Percentiles rank a stretch among this genome's conserved stretches.
Conservation (phyloP, 805 yeast genomes). For the Grigorovia humatica region DNA sequence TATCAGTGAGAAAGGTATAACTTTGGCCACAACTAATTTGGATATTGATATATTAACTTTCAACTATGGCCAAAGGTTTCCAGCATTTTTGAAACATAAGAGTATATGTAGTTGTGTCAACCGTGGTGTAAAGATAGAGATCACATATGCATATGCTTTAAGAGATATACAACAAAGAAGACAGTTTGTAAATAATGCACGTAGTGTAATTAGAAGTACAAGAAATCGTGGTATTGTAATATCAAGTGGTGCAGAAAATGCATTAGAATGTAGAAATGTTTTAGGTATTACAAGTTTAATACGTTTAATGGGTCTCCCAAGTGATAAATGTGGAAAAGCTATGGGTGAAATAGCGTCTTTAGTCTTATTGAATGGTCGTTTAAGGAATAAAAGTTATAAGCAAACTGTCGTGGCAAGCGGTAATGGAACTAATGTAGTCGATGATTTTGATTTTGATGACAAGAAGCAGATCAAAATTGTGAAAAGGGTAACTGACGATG, state of each 20-base stretch:
- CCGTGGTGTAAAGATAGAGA: conserved; percentile 74
- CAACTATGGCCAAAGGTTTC: conserved; percentile 52
- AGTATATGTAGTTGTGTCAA: conserved; percentile 73
- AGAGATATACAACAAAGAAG: conserved; percentile 37
- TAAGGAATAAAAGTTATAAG: conserved; percentile 65
- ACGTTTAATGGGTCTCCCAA: conserved; percentile 59
- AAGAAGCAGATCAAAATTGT: not conserved
- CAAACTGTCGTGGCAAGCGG: conserved; percentile 58
- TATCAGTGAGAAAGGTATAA: conserved; percentile 63
- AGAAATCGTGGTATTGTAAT: conserved; percentile 71
- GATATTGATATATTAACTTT: conserved; percentile 79
- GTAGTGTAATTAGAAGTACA: conserved; percentile 70
- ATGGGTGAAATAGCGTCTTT: conserved; percentile 50
- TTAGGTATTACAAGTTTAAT: conserved; percentile 60
- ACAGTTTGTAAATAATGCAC: conserved; percentile 58
- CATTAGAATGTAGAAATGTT: conserved; percentile 53
- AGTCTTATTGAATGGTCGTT: conserved; percentile 61
- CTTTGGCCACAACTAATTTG: conserved; percentile 59
- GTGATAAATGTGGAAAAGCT: conserved; percentile 48
- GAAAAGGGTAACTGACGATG: not conserved
- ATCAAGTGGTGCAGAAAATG: conserved; percentile 59
- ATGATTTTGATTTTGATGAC: conserved; percentile 7
- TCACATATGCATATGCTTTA: conserved; percentile 52
- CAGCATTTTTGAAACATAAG: conserved; percentile 74
- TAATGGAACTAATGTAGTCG: conserved; percentile 24